These are phyloP conservation scores for Penicillium olsonii DNA, from an alignment of 2,329 filamentous ascomycete species.

Conservation along the genomic window DNA sequence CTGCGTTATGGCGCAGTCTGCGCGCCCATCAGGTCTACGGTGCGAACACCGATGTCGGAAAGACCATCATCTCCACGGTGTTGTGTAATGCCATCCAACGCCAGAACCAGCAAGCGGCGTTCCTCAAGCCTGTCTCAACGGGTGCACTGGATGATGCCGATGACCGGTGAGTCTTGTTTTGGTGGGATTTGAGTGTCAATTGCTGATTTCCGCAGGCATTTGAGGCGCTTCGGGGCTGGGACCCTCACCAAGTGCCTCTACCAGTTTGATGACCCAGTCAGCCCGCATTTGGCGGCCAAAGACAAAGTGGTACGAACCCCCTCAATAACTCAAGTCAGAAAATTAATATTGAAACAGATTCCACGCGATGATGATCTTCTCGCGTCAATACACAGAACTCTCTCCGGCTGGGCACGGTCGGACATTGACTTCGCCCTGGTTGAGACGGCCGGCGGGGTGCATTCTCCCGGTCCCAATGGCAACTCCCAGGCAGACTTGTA, in stretches of 20 bases:
- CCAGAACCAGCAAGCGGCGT: constrained; percentile 55
- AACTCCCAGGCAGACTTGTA: constrained; percentile 78
- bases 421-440: constrained; percentile 64
- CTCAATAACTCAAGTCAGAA: neutral
- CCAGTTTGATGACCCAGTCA: constrained; percentile 73
- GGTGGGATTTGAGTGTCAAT: neutral
- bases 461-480: constrained; percentile 76
- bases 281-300: constrained; percentile 72
- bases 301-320: constrained; percentile 39
- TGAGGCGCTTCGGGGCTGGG: constrained; percentile 59
- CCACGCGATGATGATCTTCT: constrained; percentile 55
- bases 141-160: constrained; percentile 71
- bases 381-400: constrained; percentile 48
- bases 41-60: constrained; percentile 81
- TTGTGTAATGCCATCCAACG: constrained; percentile 64
- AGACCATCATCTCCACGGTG: constrained; percentile 76
- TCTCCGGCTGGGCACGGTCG: constrained; percentile 38
- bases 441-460: constrained; percentile 80
- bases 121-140: constrained; percentile 81
- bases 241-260: constrained; percentile 64
- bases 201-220: constrained; percentile 53
- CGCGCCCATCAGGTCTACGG: constrained; percentile 76
- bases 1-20: constrained; percentile 68
- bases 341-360: constrained; percentile 38
- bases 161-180: constrained; percentile 54